These are phyloP conservation scores for Neurospora crassa DNA, from an alignment of 2,329 filamentous ascomycete genomes.

Conservation along the genomic window DNA sequence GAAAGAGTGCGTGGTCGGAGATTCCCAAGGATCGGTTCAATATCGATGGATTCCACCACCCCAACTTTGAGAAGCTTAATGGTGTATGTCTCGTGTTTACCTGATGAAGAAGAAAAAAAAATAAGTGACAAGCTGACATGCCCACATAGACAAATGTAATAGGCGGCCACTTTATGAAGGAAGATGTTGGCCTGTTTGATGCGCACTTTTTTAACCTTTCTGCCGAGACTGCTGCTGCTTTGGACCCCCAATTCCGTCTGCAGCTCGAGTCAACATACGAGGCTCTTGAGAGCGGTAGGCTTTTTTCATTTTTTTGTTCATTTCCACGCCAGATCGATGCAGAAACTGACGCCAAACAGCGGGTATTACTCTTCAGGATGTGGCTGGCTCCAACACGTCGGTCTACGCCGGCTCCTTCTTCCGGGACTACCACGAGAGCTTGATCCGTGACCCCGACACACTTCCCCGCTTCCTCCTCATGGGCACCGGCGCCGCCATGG, in stretches of 20 bases:
- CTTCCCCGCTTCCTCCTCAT: slow-evolving; percentile 24
- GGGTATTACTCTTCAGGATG: slow-evolving; percentile 19
- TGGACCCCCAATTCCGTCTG: slow-evolving; percentile 22
- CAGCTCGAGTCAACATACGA: slow-evolving; percentile 25
- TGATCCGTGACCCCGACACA: slow-evolving; percentile 18
- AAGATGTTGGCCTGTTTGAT: slow-evolving; percentile 18
- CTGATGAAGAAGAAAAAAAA: background rate
- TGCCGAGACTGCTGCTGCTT: slow-evolving; percentile 18
- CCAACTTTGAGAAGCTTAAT: slow-evolving; percentile 18
- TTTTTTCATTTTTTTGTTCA: slow-evolving; percentile 7
- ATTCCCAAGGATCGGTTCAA: slow-evolving; percentile 24
- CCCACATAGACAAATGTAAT: slow-evolving; percentile 21
- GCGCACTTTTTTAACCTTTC: slow-evolving; percentile 25
- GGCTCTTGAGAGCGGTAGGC: slow-evolving; percentile 22
- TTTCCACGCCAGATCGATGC: slow-evolving; percentile 1
- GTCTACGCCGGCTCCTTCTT: slow-evolving; percentile 24
- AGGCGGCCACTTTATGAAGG: slow-evolving; percentile 25
- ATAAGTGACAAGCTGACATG: background rate
- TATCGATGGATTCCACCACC: slow-evolving; percentile 24
- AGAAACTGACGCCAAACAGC: slow-evolving; percentile 10
- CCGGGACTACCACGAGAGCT: slow-evolving; percentile 21
- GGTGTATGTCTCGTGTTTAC: slow-evolving; percentile 6
- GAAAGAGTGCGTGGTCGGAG: slow-evolving; percentile 15
- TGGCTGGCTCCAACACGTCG: slow-evolving; percentile 23
- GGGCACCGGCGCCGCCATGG: slow-evolving; percentile 26